These are phyloP conservation scores for Boletus tomentosulus DNA, from an alignment of 768 basidiomycete genomes.

Conservation along the genomic window DNA sequence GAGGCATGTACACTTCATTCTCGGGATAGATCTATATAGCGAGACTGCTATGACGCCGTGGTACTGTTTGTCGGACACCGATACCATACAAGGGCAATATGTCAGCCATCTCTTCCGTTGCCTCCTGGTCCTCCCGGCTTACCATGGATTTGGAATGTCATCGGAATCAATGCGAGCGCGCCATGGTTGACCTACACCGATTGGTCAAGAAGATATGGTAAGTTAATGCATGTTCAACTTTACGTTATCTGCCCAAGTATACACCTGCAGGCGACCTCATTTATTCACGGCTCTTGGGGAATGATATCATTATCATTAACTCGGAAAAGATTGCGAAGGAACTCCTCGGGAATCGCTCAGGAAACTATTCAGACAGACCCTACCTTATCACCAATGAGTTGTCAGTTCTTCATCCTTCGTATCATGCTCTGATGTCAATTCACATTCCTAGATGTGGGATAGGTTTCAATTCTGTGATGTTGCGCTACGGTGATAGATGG, in stretches of 20 bases:
- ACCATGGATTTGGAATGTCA: conserved; percentile 1
- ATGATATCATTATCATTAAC: conserved; percentile 32
- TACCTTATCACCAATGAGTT: conserved; percentile 3
- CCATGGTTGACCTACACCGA: conserved; percentile 2
- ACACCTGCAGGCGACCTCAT: conserved; percentile 3
- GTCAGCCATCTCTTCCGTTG: neutral
- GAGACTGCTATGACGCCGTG: neutral
- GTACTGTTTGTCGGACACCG: neutral
- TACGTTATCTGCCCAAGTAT: neutral
- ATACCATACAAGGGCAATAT: neutral
- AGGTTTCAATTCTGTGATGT: conserved; percentile 10
- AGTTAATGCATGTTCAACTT: neutral
- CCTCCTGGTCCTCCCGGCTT: conserved; percentile 1
- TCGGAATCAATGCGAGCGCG: neutral
- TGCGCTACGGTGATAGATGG: conserved; percentile 24
- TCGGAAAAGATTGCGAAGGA: conserved; percentile 31
- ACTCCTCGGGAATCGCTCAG: conserved; percentile 36
- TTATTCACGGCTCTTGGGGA: neutral
- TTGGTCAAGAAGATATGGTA: neutral
- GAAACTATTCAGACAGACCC: conserved; percentile 33
- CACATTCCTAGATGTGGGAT: conserved; percentile 8
- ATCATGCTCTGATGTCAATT: neutral
- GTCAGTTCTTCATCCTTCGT: neutral
- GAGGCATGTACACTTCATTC: neutral
- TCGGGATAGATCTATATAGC: neutral